Evolutionary conservation across 2,329 filamentous ascomycete species (phyloP).

Genomic region (Aspergillus ochraceus): DNA sequence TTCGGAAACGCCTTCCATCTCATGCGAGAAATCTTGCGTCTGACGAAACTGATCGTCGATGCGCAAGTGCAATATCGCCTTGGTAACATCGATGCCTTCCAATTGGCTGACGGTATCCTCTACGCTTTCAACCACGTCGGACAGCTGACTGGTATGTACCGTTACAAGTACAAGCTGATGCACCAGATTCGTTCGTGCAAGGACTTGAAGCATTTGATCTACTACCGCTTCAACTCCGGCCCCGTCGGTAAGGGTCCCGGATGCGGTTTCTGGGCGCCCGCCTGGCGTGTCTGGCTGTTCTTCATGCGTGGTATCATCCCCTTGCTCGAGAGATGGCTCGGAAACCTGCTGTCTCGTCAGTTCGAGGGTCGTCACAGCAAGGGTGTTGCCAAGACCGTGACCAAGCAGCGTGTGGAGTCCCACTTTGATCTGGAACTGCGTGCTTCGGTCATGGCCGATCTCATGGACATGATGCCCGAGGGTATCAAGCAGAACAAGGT

Average conservation of each 20-base stretch:
- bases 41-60: slow-evolving; percentile 97
- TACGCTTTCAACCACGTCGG: slow-evolving; percentile 99
- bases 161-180: slow-evolving; percentile 99
- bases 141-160: slow-evolving; percentile 98
- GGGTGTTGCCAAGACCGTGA: slow-evolving; percentile 97
- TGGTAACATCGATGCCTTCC: slow-evolving; percentile 98
- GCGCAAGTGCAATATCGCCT: slow-evolving; percentile 97
- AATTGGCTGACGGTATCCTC: slow-evolving; percentile 96
- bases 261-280: slow-evolving; percentile 98
- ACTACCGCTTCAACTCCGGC: slow-evolving; percentile 97
- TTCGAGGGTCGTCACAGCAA: slow-evolving; percentile 99
- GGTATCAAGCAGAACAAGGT: slow-evolving; percentile 99
- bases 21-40: slow-evolving; percentile 93
- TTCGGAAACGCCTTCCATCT: slow-evolving; percentile 99
- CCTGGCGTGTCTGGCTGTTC: slow-evolving; percentile 98
- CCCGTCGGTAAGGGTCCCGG: slow-evolving; percentile 96
- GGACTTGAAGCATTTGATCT: slow-evolving; percentile 97
- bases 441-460: slow-evolving; percentile 96
- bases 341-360: slow-evolving; percentile 92
- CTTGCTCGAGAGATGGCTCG: slow-evolving; percentile 92
- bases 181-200: slow-evolving; percentile 99
- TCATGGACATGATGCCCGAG: slow-evolving; percentile 99
- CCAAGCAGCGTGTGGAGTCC: slow-evolving; percentile 97
- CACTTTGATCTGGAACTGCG: slow-evolving; percentile 97
- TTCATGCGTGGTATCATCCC: slow-evolving; percentile 99